These are phyloP conservation scores for Solanum hybrid DNA, from an alignment of 305 asterid genomes.

Conservation along the genomic window DNA sequence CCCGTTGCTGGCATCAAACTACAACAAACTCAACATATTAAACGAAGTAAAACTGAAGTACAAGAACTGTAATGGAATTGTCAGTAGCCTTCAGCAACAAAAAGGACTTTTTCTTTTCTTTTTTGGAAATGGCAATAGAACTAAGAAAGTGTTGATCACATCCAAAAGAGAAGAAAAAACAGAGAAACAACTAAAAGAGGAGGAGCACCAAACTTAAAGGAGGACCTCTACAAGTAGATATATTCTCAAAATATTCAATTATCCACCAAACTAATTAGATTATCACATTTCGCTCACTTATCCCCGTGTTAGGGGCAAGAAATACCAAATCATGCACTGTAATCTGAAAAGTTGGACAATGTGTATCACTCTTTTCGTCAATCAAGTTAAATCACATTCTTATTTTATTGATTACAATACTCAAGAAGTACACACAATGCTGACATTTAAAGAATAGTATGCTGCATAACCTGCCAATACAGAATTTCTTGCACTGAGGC, in stretches of 20 bases:
- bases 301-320: background rate
- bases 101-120: background rate
- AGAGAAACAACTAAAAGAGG: background rate
- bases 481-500: conserved; percentile 90
- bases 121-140: background rate
- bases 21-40: background rate
- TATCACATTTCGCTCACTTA: background rate
- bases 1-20: background rate
- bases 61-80: background rate
- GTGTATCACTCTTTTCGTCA: background rate
- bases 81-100: background rate
- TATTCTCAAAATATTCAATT: background rate
- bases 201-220: background rate
- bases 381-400: background rate
- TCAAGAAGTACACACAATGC: background rate
- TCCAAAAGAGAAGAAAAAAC: background rate
- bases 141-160: background rate
- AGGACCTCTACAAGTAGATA: background rate
- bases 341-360: background rate
- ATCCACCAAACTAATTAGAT: background rate
- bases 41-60: background rate
- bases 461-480: conserved; percentile 75
- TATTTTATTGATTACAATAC: background rate
- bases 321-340: background rate
- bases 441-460: background rate